phyloP scores from a whole-genome alignment of 1,284 basidiomycete genomes.

The Fomitiporia mediterranea region DNA sequence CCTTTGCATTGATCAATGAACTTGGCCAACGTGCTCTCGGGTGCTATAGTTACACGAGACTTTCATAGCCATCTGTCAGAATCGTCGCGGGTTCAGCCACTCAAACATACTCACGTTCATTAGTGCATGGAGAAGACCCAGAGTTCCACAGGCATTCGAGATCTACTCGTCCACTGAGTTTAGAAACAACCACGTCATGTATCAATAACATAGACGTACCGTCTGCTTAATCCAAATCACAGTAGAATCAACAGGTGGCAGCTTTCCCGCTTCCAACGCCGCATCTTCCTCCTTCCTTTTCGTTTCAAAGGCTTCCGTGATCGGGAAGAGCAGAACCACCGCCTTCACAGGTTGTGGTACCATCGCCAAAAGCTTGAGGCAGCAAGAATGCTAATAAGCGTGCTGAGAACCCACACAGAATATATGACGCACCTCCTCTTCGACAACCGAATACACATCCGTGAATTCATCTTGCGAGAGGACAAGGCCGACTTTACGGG shows the following conservation, averaged over 20 bases:
- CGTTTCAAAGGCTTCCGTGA: constrained; percentile 46
- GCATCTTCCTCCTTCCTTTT: constrained; percentile 56
- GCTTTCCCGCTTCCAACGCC: constrained; percentile 43
- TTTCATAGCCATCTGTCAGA: no score
- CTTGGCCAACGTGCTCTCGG: constrained; percentile 52
- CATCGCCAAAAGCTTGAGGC: constrained; percentile 55
- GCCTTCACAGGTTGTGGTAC: constrained; percentile 74
- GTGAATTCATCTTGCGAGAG: constrained; percentile 56
- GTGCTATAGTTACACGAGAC: constrained; percentile 52
- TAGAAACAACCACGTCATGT: not conserved
- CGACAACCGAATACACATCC: constrained; percentile 81
- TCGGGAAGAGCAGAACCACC: constrained; percentile 79
- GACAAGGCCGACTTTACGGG: constrained; percentile 67
- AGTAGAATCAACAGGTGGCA: constrained; percentile 51
- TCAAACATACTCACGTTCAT: constrained; percentile 52
- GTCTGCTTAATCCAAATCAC: constrained; percentile 77
- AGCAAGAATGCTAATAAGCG: not conserved
- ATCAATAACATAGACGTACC: constrained; percentile 34
- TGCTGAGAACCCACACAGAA: no score
- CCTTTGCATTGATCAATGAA: constrained; percentile 65
- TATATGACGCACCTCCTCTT: constrained; percentile 41
- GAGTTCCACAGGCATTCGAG: constrained; percentile 85
- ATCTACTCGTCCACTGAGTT: constrained; percentile 46
- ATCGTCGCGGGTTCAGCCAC: no score
- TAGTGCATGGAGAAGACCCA: constrained; percentile 79